Evolutionary conservation across 1,284 basidiomycete genomes (phyloP).

Genomic region (Sphagnurus paluster): DNA sequence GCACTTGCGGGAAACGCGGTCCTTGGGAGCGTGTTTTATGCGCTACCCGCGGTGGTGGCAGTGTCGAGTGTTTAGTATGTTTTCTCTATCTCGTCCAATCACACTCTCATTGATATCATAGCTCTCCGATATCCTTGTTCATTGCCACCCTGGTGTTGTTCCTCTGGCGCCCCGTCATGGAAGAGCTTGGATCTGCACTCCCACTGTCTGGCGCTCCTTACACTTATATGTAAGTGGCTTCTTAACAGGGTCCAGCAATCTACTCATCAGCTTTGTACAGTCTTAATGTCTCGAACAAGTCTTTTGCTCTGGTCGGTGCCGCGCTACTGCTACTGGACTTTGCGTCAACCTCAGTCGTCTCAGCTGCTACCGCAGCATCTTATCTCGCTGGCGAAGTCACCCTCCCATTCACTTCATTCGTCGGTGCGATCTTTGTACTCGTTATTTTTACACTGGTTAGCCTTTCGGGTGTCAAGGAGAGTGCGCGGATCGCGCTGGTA

Average conservation of each 20-base stretch:
- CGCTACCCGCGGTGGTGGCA: slow-evolving; percentile 62
- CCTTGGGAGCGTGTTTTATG: slow-evolving; percentile 70
- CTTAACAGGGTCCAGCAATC: not conserved
- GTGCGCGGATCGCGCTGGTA: slow-evolving; percentile 54
- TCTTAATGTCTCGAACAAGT: slow-evolving; percentile 61
- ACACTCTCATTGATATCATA: slow-evolving; percentile 30
- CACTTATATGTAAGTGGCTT: slow-evolving; percentile 50
- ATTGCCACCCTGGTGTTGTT: slow-evolving; percentile 59
- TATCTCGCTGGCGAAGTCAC: slow-evolving; percentile 65
- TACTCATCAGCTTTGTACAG: slow-evolving; percentile 30
- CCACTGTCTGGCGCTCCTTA: slow-evolving; percentile 72
- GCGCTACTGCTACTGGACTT: slow-evolving; percentile 66
- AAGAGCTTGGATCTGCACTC: slow-evolving; percentile 65
- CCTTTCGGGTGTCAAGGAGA: slow-evolving; percentile 61
- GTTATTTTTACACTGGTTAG: slow-evolving; percentile 53
- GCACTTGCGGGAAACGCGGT: slow-evolving; percentile 70
- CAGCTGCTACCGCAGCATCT: slow-evolving; percentile 65
- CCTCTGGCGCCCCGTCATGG: slow-evolving; percentile 71
- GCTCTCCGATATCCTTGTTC: slow-evolving; percentile 68
- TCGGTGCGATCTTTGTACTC: slow-evolving; percentile 51
- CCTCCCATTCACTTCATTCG: slow-evolving; percentile 52
- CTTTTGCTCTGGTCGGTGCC: slow-evolving; percentile 59
- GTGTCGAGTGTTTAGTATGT: slow-evolving; percentile 59
- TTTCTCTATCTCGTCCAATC: not conserved
- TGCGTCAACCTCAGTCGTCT: slow-evolving; percentile 63